These are phyloP conservation scores for Aspergillus campestris DNA, from an alignment of 495 filamentous ascomycete genomes.

Conservation along the genomic window DNA sequence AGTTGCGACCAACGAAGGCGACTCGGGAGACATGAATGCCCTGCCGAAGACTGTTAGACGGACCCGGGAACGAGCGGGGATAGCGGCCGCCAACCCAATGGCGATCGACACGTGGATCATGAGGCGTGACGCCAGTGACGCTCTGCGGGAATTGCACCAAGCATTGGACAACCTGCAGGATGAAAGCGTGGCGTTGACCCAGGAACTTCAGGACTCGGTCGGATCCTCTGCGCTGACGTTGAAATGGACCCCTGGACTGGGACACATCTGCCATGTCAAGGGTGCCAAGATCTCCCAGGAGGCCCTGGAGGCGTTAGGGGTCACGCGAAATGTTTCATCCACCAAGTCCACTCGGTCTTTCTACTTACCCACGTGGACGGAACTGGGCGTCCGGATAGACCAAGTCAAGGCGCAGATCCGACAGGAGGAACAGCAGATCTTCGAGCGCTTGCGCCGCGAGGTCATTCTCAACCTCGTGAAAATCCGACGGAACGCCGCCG, in stretches of 20 bases:
- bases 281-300: slow-evolving; percentile 57
- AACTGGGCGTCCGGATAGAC: slow-evolving; percentile 66
- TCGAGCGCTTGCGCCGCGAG: slow-evolving; percentile 57
- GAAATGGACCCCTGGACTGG: slow-evolving; percentile 72
- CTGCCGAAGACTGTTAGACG: slow-evolving; percentile 36
- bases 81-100: slow-evolving; percentile 21
- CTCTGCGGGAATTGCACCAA: slow-evolving; percentile 56
- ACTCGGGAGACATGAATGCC: slow-evolving; percentile 34
- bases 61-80: slow-evolving; percentile 15
- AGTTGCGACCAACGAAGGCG: slow-evolving; percentile 53
- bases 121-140: slow-evolving; percentile 59
- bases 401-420: slow-evolving; percentile 65
- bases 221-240: slow-evolving; percentile 59
- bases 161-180: slow-evolving; percentile 48
- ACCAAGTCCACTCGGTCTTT: slow-evolving; percentile 81
- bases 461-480: slow-evolving; percentile 73
- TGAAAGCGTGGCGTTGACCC: slow-evolving; percentile 52
- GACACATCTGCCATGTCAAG: slow-evolving; percentile 86
- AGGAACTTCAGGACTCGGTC: slow-evolving; percentile 48
- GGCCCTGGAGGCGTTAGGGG: slow-evolving; percentile 32
- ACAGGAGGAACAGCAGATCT: slow-evolving; percentile 69
- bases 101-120: slow-evolving; percentile 73
- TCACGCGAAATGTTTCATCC: slow-evolving; percentile 57
- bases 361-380: slow-evolving; percentile 75
- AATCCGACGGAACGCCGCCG: slow-evolving; percentile 76